phyloP scores from a whole-genome alignment of 129 eudicot genomes.

The carrot (Daucus carota) region DNA sequence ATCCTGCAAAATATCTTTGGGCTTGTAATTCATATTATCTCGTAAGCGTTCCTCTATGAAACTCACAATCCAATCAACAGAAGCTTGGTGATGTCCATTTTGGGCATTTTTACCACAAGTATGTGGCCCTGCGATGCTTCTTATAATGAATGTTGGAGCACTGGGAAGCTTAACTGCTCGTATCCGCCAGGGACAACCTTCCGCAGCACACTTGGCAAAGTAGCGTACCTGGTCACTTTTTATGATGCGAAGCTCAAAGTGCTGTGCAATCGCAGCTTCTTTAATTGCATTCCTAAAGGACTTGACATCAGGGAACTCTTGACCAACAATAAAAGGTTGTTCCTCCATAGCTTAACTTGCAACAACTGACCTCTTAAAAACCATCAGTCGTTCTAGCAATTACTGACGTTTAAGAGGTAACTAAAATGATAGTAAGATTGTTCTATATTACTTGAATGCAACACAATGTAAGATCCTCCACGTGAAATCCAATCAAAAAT shows the following conservation, averaged over 20 bases:
- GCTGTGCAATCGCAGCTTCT: conserved; percentile 59
- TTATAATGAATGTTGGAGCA: conserved; percentile 36
- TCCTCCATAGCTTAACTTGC: conserved; percentile 27
- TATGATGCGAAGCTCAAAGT: conserved; percentile 44
- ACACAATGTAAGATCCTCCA: neutral
- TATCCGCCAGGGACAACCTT: conserved; percentile 56
- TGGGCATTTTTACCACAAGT: conserved; percentile 46
- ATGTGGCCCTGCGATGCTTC: conserved; percentile 45
- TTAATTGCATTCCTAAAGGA: conserved; percentile 45
- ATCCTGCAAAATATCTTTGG: conserved; percentile 54
- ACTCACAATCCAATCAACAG: conserved; percentile 54
- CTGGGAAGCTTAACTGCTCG: conserved; percentile 57
- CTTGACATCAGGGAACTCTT: conserved; percentile 53
- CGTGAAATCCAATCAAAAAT: neutral
- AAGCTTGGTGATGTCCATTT: conserved; percentile 52
- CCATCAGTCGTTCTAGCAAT: neutral
- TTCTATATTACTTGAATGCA: neutral
- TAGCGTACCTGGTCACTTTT: conserved; percentile 46
- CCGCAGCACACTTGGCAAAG: conserved; percentile 48
- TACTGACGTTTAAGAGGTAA: neutral
- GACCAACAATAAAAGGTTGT: conserved; percentile 34
- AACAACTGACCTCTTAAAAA: neutral
- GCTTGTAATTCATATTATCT: conserved; percentile 44
- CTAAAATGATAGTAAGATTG: neutral
- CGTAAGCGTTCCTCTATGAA: conserved; percentile 49